A percentile compares a stretch with the other conserved stretches of the same genome.
Evolutionary conservation across 352 stramenopile genomes (phyloP).

Genomic region (Globisporangium alternatum): DNA sequence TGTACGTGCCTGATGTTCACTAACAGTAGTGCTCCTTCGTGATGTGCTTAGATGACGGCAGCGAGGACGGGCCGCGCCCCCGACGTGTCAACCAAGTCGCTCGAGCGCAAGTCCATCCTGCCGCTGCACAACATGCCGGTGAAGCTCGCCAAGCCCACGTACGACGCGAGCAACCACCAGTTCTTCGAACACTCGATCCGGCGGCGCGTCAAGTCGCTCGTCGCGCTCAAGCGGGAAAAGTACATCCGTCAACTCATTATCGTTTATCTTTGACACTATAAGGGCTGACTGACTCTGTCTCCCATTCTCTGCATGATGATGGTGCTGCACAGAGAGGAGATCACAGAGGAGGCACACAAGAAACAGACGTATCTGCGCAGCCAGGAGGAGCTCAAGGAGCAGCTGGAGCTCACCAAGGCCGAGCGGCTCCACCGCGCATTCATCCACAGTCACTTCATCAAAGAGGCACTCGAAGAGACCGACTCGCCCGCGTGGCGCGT

Average conservation of each 20-base stretch:
- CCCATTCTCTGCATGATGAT: neutral
- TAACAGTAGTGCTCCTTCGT: slow-evolving; percentile 1
- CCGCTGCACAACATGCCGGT: slow-evolving; percentile 60
- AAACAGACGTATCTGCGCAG: slow-evolving; percentile 26
- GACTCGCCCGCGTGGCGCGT: slow-evolving; percentile 63
- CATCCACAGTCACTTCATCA: slow-evolving; percentile 71
- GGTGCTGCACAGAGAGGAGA: slow-evolving; percentile 28
- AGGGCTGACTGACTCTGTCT: neutral
- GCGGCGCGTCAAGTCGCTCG: slow-evolving; percentile 50
- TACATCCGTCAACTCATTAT: slow-evolving; percentile 13
- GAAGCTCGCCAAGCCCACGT: slow-evolving; percentile 56
- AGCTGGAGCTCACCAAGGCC: slow-evolving; percentile 57
- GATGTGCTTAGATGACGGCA: slow-evolving; percentile 34
- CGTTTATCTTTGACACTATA: neutral
- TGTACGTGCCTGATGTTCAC: neutral
- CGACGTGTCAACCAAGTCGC: slow-evolving; percentile 45
- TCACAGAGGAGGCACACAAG: slow-evolving; percentile 30
- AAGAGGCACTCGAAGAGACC: slow-evolving; percentile 65
- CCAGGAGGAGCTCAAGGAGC: slow-evolving; percentile 31
- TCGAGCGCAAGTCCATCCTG: slow-evolving; percentile 42
- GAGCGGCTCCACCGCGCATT: slow-evolving; percentile 68
- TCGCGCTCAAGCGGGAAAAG: slow-evolving; percentile 50
- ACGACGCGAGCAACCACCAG: slow-evolving; percentile 51
- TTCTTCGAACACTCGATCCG: slow-evolving; percentile 72
- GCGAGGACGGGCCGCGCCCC: slow-evolving; percentile 42